Evolutionary conservation across 176 grass and related monocot genomes (phyloP).

Genomic region (Eleusine coracana): DNA sequence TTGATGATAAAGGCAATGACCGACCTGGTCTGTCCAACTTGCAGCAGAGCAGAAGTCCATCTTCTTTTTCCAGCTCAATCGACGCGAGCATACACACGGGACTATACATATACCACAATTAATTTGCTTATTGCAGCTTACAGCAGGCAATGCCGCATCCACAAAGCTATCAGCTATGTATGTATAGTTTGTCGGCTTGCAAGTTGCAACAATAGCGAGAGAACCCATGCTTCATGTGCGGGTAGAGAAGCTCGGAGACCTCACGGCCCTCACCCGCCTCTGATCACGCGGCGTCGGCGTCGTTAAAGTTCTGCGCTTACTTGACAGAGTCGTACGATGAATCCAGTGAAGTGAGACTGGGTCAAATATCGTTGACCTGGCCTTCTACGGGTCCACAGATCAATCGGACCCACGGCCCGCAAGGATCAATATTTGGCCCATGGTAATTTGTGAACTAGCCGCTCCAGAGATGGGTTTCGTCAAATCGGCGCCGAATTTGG

Average conservation of each 20-base stretch:
- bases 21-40: too few species aligned
- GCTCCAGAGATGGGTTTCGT: neutral
- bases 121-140: constrained; percentile 45
- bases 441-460: neutral
- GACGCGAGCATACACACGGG: constrained; percentile 7
- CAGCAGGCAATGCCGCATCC: neutral
- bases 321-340: constrained; percentile 89
- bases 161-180: neutral
- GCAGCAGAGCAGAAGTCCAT: neutral
- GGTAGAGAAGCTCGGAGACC: neutral
- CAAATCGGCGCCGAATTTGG: neutral
- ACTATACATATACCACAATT: constrained; percentile 11
- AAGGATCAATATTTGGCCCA: neutral
- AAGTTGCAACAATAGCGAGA: neutral
- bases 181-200: neutral
- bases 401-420: neutral
- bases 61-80: neutral
- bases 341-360: too few species aligned
- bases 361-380: neutral
- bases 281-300: constrained; percentile 34
- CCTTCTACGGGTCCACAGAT: neutral
- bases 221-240: too few species aligned
- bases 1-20: too few species aligned
- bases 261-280: neutral
- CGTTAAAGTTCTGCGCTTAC: constrained; percentile 85